Conservation (phyloP, 805 yeast species). For the Saccharomycopsis capsularis region DNA sequence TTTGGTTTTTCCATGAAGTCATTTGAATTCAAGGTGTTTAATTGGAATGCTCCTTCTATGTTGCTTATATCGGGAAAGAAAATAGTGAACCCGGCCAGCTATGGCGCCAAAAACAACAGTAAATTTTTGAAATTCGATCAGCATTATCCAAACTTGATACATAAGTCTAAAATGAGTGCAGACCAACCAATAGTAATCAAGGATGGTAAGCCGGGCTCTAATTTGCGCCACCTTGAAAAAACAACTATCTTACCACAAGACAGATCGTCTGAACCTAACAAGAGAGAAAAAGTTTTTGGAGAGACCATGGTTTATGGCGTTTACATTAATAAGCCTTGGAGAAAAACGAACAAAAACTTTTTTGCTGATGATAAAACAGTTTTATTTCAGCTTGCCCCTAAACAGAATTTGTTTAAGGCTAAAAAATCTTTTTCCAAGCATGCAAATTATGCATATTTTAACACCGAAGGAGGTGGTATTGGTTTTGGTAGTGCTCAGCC, state of each 20-base stretch:
- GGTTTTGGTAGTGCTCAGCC: constrained; percentile 79
- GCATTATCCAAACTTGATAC: constrained; percentile 28
- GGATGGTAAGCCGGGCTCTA: neutral
- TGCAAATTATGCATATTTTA: constrained; percentile 49
- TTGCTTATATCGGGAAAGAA: constrained; percentile 61
- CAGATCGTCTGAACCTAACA: neutral
- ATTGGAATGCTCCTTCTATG: constrained; percentile 86
- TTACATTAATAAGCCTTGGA: constrained; percentile 70
- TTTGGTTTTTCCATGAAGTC: constrained; percentile 83
- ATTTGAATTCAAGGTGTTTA: constrained; percentile 72
- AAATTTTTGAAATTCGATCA: constrained; percentile 36
- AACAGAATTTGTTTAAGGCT: constrained; percentile 46
- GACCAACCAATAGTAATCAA: too few relatives aligned
- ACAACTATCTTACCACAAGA: neutral
- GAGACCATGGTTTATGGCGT: constrained; percentile 53
- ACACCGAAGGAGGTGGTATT: constrained; percentile 68
- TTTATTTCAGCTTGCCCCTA: constrained; percentile 65
- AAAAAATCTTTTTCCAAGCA: constrained; percentile 24
- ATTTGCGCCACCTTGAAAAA: neutral
- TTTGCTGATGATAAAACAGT: constrained; percentile 58
- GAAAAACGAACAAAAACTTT: constrained; percentile 54
- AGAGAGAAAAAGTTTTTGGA: constrained; percentile 19
- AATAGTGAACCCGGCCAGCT: constrained; percentile 25
- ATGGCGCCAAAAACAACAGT: neutral
- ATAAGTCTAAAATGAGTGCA: neutral